These are phyloP conservation scores for Pythium coloratum DNA, from an alignment of 352 stramenopile species.

Conservation along the genomic window DNA sequence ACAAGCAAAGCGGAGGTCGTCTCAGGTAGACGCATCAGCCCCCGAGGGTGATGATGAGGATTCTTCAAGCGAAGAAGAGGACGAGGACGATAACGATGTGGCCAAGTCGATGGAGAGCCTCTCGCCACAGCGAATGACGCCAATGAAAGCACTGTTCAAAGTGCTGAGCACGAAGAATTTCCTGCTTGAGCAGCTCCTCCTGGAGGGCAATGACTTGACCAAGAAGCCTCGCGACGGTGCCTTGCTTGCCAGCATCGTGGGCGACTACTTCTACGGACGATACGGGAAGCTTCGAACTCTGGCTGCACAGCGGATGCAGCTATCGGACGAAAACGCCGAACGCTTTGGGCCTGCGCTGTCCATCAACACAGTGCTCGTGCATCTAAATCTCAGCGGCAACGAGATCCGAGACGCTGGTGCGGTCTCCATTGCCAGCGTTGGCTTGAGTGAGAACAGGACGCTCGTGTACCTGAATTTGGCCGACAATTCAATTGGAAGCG, in stretches of 20 bases:
- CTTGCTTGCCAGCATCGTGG: constrained; percentile 42
- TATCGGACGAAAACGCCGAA: constrained; percentile 41
- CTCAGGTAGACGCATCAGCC: too few species aligned
- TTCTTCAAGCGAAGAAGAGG: neutral
- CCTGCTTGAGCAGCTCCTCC: constrained; percentile 58
- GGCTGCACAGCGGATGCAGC: constrained; percentile 38
- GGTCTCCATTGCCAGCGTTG: constrained; percentile 36
- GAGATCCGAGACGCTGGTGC: constrained; percentile 42
- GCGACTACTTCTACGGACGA: constrained; percentile 76
- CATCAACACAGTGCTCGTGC: constrained; percentile 57
- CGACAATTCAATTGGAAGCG: constrained; percentile 57
- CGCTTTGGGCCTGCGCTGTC: constrained; percentile 44
- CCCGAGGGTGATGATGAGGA: constrained; percentile 5
- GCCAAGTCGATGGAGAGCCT: neutral
- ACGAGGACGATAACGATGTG: constrained; percentile 4
- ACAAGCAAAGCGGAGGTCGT: neutral
- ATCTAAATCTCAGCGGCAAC: constrained; percentile 67
- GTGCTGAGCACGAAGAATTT: constrained; percentile 56
- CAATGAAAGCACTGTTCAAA: constrained; percentile 39
- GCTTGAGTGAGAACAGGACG: constrained; percentile 41
- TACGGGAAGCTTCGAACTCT: constrained; percentile 60
- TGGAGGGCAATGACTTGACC: constrained; percentile 54
- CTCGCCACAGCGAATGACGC: neutral
- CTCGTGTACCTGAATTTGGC: constrained; percentile 59
- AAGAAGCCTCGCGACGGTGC: constrained; percentile 25